A percentile compares a stretch with the other conserved stretches of the same genome.
Conservation (phyloP, 2,329 filamentous ascomycete species). For the Trichoderma koningiopsis region DNA sequence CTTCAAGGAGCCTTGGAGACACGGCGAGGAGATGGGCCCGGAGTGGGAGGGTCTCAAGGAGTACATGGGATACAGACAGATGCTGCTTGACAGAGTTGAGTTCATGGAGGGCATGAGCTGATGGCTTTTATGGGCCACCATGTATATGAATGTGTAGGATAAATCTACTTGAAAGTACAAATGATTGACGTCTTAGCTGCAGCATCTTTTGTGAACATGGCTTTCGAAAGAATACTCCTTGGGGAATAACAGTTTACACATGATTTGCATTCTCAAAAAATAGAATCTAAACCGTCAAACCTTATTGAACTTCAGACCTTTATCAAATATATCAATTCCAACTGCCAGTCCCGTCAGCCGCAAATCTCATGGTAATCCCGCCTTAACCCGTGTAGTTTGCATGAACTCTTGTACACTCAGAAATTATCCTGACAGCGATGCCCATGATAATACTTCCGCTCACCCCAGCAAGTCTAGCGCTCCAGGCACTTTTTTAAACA, state of each 20-base stretch:
- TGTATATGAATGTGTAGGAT: background rate
- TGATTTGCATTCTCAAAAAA: background rate
- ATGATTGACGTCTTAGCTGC: background rate
- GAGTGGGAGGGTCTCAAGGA: slow-evolving; percentile 88
- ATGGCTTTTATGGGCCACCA: background rate
- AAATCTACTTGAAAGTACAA: background rate
- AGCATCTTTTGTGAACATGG: background rate
- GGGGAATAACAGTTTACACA: background rate
- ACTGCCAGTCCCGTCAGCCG: background rate
- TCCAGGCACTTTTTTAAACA: background rate
- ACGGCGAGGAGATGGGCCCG: slow-evolving; percentile 86
- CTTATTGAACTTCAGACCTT: background rate
- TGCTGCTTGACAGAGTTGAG: slow-evolving; percentile 87
- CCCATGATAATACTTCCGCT: background rate
- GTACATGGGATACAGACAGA: slow-evolving; percentile 78
- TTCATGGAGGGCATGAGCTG: slow-evolving; percentile 86
- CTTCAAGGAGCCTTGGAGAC: slow-evolving; percentile 76
- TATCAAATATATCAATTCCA: too few relatives aligned
- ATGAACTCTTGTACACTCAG: background rate
- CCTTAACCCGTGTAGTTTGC: background rate
- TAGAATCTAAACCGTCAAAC: too few relatives aligned
- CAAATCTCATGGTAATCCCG: background rate
- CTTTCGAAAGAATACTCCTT: background rate
- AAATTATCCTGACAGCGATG: background rate
- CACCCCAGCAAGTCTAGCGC: background rate